phyloP scores from a whole-genome alignment of 1,284 basidiomycete genomes.

The Erythrobasidium hasegawianum region DNA sequence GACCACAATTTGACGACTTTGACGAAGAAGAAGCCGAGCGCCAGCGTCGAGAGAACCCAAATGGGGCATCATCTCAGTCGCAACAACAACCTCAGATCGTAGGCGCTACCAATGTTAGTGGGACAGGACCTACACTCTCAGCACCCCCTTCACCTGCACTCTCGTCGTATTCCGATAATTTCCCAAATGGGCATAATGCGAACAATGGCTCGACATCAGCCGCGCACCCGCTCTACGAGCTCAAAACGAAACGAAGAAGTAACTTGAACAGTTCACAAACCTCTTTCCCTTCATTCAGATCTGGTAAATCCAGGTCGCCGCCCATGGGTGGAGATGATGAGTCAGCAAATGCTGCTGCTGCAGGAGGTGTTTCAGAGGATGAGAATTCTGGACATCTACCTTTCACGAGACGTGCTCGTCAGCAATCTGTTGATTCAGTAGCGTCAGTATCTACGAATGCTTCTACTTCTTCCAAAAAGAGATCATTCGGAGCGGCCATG shows the following conservation, averaged over 20 bases:
- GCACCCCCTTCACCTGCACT: conserved; percentile 35
- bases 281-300: conserved; percentile 6
- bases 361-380: conserved; percentile 6
- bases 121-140: conserved; percentile 26
- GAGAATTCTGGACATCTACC: conserved; percentile 5
- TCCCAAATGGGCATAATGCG: conserved; percentile 1
- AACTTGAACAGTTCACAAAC: background rate
- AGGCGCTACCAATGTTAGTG: background rate
- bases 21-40: conserved; percentile 15
- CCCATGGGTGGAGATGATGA: conserved; percentile 24
- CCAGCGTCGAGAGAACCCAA: background rate
- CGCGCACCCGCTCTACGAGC: conserved; percentile 16
- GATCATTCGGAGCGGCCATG: conserved; percentile 24
- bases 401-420: conserved; percentile 21
- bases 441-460: conserved; percentile 32
- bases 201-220: background rate
- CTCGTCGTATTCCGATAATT: conserved; percentile 30
- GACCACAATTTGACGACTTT: conserved; percentile 33
- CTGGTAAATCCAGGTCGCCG: conserved; percentile 14
- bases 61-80: background rate
- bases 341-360: background rate
- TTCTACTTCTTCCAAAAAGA: conserved; percentile 27
- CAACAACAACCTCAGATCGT: background rate
- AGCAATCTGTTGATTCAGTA: conserved; percentile 29
- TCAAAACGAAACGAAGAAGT: conserved; percentile 21